phyloP scores from a whole-genome alignment of 2,329 filamentous ascomycete genomes.

The Diplodia scrobiculata region DNA sequence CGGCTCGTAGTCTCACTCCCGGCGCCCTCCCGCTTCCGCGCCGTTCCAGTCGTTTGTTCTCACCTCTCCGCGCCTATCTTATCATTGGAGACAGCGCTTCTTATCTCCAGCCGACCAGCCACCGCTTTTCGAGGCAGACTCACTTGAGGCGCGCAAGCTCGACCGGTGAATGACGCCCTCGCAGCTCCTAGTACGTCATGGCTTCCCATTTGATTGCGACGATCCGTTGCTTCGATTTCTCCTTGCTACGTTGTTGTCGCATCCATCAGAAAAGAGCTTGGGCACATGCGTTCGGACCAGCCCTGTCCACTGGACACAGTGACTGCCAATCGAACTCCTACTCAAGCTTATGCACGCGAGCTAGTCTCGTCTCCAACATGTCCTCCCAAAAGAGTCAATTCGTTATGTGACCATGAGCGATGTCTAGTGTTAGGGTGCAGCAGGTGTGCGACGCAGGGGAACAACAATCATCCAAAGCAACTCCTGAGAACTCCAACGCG shows the following conservation, averaged over 20 bases:
- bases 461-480: conserved; percentile 12
- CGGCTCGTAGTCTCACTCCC: conserved; percentile 9
- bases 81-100: conserved; percentile 5
- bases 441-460: conserved; percentile 1
- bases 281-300: neutral
- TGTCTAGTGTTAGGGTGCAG: conserved; percentile 17
- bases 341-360: conserved; percentile 9
- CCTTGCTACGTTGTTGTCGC: neutral
- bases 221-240: neutral
- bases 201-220: neutral
- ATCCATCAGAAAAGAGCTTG: conserved; percentile 13
- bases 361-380: conserved; percentile 13
- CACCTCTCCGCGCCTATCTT: neutral
- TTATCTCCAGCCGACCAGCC: neutral
- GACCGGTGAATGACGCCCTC: neutral
- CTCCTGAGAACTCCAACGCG: conserved; percentile 26
- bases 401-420: conserved; percentile 16
- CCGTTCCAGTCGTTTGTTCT: neutral
- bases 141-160: neutral
- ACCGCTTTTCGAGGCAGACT: neutral
- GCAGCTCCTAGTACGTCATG: conserved; percentile 10
- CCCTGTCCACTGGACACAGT: too few species aligned
- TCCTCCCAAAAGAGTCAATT: conserved; percentile 9
- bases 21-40: conserved; percentile 24
- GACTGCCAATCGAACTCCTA: neutral